These are phyloP conservation scores for Echria macrotheca DNA, from an alignment of 495 filamentous ascomycete species.

Conservation along the genomic window DNA sequence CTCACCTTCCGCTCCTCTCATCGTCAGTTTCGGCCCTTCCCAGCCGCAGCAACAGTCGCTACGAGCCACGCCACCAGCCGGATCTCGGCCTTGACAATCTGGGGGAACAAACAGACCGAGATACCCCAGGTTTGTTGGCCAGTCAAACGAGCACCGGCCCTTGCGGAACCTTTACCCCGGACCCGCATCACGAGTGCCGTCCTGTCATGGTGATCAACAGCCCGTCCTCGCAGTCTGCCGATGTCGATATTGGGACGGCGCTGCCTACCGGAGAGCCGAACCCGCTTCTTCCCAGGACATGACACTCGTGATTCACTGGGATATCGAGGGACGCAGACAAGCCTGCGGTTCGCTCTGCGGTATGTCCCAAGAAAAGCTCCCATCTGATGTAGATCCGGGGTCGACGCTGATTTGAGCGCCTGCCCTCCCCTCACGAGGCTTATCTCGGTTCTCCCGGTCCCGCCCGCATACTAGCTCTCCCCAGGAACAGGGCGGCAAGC, in stretches of 20 bases:
- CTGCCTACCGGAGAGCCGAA: no score
- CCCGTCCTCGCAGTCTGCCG: background rate
- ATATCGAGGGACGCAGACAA: no score
- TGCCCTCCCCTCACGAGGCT: background rate
- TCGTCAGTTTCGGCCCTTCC: constrained; percentile 18
- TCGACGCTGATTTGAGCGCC: no score
- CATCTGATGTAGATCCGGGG: no score
- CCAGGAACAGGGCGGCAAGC: background rate
- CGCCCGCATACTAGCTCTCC: background rate
- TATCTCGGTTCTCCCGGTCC: constrained; percentile 1
- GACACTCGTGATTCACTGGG: no score
- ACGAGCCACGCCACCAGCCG: background rate
- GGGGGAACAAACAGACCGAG: constrained; percentile 3
- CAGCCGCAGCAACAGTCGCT: constrained; percentile 9
- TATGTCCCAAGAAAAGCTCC: no score
- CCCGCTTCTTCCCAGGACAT: no score
- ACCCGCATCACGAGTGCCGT: background rate
- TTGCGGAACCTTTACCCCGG: constrained; percentile 1
- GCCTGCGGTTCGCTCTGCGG: no score
- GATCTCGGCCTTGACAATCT: background rate
- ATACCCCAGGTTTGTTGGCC: background rate
- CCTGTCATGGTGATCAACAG: background rate
- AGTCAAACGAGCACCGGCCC: background rate
- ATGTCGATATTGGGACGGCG: no score
- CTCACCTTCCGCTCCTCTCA: constrained; percentile 8